Base-by-base conservation (phyloP, 140 eudicot genomes). In the Senecio squalidus region DNA sequence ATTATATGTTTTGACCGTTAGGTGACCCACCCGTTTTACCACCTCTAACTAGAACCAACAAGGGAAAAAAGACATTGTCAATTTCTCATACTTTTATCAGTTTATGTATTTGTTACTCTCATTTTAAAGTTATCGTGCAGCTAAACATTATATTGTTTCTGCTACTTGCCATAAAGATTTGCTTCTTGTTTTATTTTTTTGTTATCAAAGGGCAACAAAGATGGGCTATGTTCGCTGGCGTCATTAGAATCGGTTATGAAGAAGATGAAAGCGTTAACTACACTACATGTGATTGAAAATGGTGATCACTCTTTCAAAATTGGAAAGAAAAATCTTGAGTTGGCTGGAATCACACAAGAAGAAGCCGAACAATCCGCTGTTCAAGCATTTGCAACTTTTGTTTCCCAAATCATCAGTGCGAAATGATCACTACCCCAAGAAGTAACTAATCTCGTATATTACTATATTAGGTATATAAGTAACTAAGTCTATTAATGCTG, bases 271-370 rank as follows among this genome's bases (percentile, higher is more conserved):
- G 74, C 69, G 23, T 18, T 54, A 18, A 82, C 18, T 54, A 76
- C 50, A 25, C 46, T 89, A 62, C 80, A 85, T 71, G 87, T 85
- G 51, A 70, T 89, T 57, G 89, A 89, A 63, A 94, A 89, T 24
- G 95, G 95, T 4, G 97, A 89, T 41, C 97, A 89, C 76, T 89
- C 95, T 3, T 80, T 89, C 67, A 82, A 89, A 67, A 71, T 89
- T 69, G 79, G 64, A 0, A 89, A 89, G 72, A 85, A 89, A 73
- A 85, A 89, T 69, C 79, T 85, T 39, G 84, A 73, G 23, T 50
- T 64, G 31, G 46, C 59, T 2, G 93, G 80, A 60, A 57, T 77
- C 56, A 82, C 74, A 50, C 95, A 78, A 64, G 86, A 82, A 56
- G 83, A 75, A 72, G 87, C 80, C 52, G 97, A 89, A 61, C 71